Evolutionary conservation across 177 flowering plant genomes (phyloP).

Genomic region (Tripterygium wilfordii): DNA sequence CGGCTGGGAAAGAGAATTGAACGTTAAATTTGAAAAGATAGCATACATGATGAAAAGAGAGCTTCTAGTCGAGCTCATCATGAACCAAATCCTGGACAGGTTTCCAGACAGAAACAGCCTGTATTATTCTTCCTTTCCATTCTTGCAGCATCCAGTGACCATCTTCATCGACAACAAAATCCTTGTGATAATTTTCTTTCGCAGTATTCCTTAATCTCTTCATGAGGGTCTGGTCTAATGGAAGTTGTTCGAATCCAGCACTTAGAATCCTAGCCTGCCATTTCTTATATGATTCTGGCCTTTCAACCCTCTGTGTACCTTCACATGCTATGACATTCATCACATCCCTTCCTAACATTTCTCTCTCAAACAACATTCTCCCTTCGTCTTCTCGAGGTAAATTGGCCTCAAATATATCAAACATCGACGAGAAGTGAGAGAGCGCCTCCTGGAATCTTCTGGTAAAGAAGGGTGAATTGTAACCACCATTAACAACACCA

Average conservation of each 20-base stretch:
- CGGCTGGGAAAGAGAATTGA: too few relatives aligned
- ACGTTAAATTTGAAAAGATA: too few relatives aligned
- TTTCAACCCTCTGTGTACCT: conserved; percentile 21
- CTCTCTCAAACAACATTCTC: conserved; percentile 33
- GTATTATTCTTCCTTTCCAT: conserved; percentile 24
- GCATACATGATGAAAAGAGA: too few relatives aligned
- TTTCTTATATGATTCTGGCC: conserved; percentile 30
- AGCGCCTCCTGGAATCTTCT: conserved; percentile 42
- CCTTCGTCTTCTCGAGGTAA: conserved; percentile 26
- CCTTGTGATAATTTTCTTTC: conserved; percentile 17
- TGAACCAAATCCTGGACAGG: conserved; percentile 11
- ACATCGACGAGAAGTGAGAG: conserved; percentile 34
- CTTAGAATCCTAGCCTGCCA: conserved; percentile 26
- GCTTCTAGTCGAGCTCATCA: too few relatives aligned
- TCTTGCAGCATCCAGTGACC: conserved; percentile 24
- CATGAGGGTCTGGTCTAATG: conserved; percentile 13
- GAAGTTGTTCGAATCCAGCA: conserved; percentile 20
- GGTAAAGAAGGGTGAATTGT: conserved; percentile 38
- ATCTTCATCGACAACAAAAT: conserved; percentile 19
- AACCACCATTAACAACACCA: conserved; percentile 30
- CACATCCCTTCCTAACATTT: conserved; percentile 20
- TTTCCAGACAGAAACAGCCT: conserved; percentile 20
- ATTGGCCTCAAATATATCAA: conserved; percentile 35
- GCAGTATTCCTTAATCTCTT: conserved; percentile 5
- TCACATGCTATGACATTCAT: conserved; percentile 40